Percentiles rank a stretch among this genome's conserved stretches.
Evolutionary conservation across 2,329 filamentous ascomycete species (phyloP).

Genomic region (Exophiala viscosa): DNA sequence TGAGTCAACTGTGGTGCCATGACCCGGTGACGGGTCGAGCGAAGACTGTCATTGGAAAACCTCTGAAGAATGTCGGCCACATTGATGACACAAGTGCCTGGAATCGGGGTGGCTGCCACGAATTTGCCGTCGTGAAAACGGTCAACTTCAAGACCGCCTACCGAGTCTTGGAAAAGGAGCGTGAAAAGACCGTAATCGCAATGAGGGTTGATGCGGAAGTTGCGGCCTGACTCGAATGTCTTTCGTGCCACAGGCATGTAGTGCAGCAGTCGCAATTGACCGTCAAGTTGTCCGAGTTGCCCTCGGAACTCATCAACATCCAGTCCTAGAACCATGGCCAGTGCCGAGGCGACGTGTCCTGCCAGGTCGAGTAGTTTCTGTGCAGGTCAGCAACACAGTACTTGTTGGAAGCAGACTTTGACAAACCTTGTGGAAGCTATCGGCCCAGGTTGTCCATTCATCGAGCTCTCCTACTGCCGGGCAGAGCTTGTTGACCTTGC

Average conservation of each 20-base stretch:
- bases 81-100: constrained; percentile 49
- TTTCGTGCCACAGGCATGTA: constrained; percentile 34
- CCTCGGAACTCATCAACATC: constrained; percentile 54
- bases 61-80: constrained; percentile 52
- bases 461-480: constrained; percentile 37
- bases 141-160: constrained; percentile 45
- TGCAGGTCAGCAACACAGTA: too few species aligned
- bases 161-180: constrained; percentile 45
- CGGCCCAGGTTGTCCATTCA: constrained; percentile 43
- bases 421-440: constrained; percentile 38
- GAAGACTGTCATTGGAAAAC: constrained; percentile 49
- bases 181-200: constrained; percentile 46
- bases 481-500: constrained; percentile 9
- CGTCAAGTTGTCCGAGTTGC: constrained; percentile 49
- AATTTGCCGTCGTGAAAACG: constrained; percentile 9
- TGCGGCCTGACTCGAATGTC: not conserved
- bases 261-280: constrained; percentile 26
- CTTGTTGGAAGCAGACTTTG: constrained; percentile 37
- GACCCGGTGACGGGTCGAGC: constrained; percentile 51
- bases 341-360: constrained; percentile 51
- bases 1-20: constrained; percentile 48
- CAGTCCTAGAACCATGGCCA: constrained; percentile 46
- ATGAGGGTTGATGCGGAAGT: constrained; percentile 28
- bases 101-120: constrained; percentile 31
- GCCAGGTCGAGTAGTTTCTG: constrained; percentile 36